A percentile compares a stretch with the other conserved stretches of the same genome.
phyloP scores from a whole-genome alignment of 139 green algal species.

The Coccomyxa sp. region DNA sequence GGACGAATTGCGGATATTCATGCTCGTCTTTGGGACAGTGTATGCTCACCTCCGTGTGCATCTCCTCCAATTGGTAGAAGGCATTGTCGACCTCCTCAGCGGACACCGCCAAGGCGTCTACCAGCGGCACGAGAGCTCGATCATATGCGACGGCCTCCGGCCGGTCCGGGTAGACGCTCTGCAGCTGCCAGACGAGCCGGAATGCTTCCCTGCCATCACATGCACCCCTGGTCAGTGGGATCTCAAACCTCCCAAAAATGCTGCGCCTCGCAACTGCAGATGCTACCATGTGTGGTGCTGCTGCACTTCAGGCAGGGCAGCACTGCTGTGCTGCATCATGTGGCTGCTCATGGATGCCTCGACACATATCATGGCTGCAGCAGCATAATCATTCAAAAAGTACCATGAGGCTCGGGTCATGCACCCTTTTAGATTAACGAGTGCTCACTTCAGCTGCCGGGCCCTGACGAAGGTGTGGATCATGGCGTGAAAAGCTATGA shows the following conservation, averaged over 20 bases:
- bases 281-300: no score
- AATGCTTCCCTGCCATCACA: conserved; percentile 3
- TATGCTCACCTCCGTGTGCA: conserved; percentile 18
- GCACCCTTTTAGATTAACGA: neutral
- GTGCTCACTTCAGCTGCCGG: neutral
- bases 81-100: conserved; percentile 3
- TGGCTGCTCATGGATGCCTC: neutral
- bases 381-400: neutral
- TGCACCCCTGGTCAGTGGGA: neutral
- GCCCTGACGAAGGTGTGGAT: conserved; percentile 14
- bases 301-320: neutral
- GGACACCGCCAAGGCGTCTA: conserved; percentile 13
- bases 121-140: conserved; percentile 3
- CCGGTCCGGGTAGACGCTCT: neutral
- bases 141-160: neutral
- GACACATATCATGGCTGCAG: neutral
- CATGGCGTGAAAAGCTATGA: conserved; percentile 9
- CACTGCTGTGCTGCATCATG: neutral
- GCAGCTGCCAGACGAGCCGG: neutral
- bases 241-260: neutral
- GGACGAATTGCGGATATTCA: no score
- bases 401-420: neutral
- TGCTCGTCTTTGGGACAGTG: no score
- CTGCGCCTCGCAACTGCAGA: no score
- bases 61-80: conserved; percentile 22